Base-by-base conservation (phyloP, 2,329 filamentous ascomycete genomes). In the Penicillium sp. region DNA sequence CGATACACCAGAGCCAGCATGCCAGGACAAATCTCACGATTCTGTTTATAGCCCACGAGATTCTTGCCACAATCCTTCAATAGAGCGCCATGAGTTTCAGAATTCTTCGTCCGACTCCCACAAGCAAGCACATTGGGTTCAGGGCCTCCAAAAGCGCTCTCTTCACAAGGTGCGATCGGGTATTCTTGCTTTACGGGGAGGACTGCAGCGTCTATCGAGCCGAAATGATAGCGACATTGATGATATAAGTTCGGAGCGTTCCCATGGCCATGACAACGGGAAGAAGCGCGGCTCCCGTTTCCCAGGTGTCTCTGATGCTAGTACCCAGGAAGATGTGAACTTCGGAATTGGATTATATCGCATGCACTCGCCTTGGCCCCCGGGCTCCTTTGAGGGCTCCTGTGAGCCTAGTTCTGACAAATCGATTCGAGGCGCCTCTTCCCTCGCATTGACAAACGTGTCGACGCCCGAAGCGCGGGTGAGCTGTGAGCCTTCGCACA, bases 41-140 rank as follows among this genome's bases (percentile, higher is more conserved):
- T 65, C 67, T 2, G 28, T 69, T 11, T 70, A 63, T 42, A 58
- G 69, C 39, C 64, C 66, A 24, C 50, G 46, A n/a, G 59, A 70
- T 40, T 65, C 66, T 47, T 56, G 62, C 23, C 68, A 69, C 40
- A 69, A 68, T 22, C 60, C 67, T 34, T 36, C 58, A 7, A 36
- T 28, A n/a, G 24, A 42, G 50, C 37, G 36, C 24, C 44, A 48
- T 11, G 41, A 49, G 2, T 51, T 51, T 23, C 44, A 41, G 6
- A 40, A 42, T 9, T 54, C 57, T 10, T 40, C 50, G 1, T 46
- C 55, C 1, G 52, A 46, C 4, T 44, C 54, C 3, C 46, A 51
- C 6, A 58, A 48, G 8, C 59, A 58, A 27, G 41, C 51, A 1
- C 52, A 51, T 20, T 61, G 59, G 63, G 53, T 62, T 28, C 60